Evolutionary conservation across 2,329 filamentous ascomycete species (phyloP).

Genomic region (Cytospora leucostoma): DNA sequence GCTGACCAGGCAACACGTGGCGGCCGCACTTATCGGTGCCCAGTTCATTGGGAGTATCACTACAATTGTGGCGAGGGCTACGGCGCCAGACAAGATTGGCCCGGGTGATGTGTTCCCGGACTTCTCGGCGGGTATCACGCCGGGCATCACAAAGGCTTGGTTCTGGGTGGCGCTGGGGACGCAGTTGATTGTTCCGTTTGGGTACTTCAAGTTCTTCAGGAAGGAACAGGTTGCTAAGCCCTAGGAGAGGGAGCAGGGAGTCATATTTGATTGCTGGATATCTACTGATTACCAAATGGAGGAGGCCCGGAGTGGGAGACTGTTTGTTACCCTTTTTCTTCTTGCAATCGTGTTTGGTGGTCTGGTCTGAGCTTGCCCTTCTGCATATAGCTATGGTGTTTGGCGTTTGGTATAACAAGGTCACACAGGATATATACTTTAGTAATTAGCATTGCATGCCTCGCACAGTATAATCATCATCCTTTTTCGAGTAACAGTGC

Average conservation of each 20-base stretch:
- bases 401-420: neutral
- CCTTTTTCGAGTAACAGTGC: neutral
- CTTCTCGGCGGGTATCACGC: constrained; percentile 50
- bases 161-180: constrained; percentile 63
- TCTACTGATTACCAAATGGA: neutral
- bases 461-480: neutral
- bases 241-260: constrained; percentile 28
- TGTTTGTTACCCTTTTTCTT: too few species aligned
- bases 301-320: neutral
- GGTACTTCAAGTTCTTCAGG: constrained; percentile 57
- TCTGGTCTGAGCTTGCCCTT: neutral
- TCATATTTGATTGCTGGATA: neutral
- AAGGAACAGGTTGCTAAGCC: constrained; percentile 61
- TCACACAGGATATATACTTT: neutral
- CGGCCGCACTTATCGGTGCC: constrained; percentile 60
- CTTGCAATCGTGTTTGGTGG: neutral
- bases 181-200: constrained; percentile 60
- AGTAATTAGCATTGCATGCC: neutral
- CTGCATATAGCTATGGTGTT: constrained; percentile 12
- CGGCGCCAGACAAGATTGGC: constrained; percentile 61
- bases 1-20: constrained; percentile 64
- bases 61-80: constrained; percentile 62
- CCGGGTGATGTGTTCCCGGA: constrained; percentile 65
- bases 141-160: constrained; percentile 51
- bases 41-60: constrained; percentile 63